phyloP scores from a whole-genome alignment of 306 rosid species.

The Malus sylvestris region DNA sequence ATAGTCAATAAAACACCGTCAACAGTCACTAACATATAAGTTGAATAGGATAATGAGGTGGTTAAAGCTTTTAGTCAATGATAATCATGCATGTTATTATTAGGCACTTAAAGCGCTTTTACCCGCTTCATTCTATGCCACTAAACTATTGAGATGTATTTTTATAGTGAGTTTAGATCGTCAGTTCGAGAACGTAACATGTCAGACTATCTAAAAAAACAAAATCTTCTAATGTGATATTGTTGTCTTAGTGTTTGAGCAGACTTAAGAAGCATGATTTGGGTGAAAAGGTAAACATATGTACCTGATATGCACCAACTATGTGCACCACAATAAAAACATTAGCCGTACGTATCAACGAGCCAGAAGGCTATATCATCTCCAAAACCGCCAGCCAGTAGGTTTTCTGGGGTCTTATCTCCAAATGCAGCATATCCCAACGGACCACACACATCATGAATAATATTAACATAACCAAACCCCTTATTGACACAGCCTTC shows the following conservation, averaged over 20 bases:
- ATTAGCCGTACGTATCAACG: constrained; percentile 41
- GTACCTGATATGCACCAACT: constrained; percentile 70
- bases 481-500: constrained; percentile 7
- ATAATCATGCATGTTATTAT: too few relatives aligned
- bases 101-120: too few relatives aligned
- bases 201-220: neutral
- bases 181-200: neutral
- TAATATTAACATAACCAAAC: constrained; percentile 38
- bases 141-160: too few relatives aligned
- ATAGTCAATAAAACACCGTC: neutral
- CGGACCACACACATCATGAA: constrained; percentile 38
- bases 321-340: constrained; percentile 48
- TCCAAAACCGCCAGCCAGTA: constrained; percentile 49
- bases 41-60: too few relatives aligned
- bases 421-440: constrained; percentile 77
- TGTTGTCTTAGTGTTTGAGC: too few relatives aligned
- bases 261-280: too few relatives aligned
- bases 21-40: neutral
- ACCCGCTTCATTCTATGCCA: too few relatives aligned
- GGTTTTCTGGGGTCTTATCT: constrained; percentile 50
- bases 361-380: constrained; percentile 54
- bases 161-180: neutral
- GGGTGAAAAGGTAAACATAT: too few relatives aligned
- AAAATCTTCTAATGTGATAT: too few relatives aligned
- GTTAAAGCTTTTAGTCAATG: too few relatives aligned